A percentile compares a stretch with the other conserved stretches of the same genome.
phyloP scores from a whole-genome alignment of 2,329 filamentous ascomycete genomes.

The Helminthosporium solani region DNA sequence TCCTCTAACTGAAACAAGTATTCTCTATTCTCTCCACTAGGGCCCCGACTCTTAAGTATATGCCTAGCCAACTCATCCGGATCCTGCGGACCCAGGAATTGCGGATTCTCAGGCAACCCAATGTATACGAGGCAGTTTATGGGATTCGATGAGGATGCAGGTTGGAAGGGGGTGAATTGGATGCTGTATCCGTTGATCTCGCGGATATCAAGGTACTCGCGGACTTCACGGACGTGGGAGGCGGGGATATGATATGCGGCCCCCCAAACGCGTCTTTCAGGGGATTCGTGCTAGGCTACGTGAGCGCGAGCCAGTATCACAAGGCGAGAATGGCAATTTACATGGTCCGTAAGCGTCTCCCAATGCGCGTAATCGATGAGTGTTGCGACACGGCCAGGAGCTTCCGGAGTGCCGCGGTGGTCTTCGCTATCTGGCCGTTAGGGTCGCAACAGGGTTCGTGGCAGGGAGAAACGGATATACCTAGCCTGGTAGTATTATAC shows the following conservation, averaged over 20 bases:
- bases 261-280: slow-evolving; percentile 78
- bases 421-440: slow-evolving; percentile 67
- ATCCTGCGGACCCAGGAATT: slow-evolving; percentile 84
- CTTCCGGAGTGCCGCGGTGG: slow-evolving; percentile 85
- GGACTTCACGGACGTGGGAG: slow-evolving; percentile 74
- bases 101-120: slow-evolving; percentile 86
- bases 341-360: slow-evolving; percentile 70
- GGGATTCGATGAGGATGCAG: slow-evolving; percentile 41
- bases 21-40: slow-evolving; percentile 86
- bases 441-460: neutral
- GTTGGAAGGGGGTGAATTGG: slow-evolving; percentile 83
- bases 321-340: slow-evolving; percentile 23
- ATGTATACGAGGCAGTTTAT: slow-evolving; percentile 78
- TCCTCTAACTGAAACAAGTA: slow-evolving; percentile 81
- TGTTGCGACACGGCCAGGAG: slow-evolving; percentile 88
- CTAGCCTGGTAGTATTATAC: slow-evolving; percentile 30
- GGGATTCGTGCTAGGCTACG: slow-evolving; percentile 45
- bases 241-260: slow-evolving; percentile 83
- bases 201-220: slow-evolving; percentile 87
- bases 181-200: slow-evolving; percentile 98
- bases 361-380: slow-evolving; percentile 84
- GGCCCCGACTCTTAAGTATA: slow-evolving; percentile 74
- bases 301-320: neutral
- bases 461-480: slow-evolving; percentile 19
- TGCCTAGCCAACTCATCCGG: slow-evolving; percentile 75